Evolutionary conservation across 1,284 basidiomycete species (phyloP).

Genomic region (Cutaneotrichosporon sp.): DNA sequence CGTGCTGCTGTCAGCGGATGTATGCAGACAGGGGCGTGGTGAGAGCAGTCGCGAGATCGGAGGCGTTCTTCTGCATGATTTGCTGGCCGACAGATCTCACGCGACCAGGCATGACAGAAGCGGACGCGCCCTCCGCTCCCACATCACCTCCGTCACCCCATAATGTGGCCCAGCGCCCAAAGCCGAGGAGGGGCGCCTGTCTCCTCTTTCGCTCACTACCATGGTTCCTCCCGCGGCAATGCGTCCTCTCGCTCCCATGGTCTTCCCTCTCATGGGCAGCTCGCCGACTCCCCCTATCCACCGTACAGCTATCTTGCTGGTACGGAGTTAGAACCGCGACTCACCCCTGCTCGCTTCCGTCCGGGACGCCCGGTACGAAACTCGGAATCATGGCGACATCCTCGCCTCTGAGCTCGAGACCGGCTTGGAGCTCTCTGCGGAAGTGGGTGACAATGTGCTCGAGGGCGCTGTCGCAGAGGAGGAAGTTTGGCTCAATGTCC

Average conservation of each 20-base stretch:
- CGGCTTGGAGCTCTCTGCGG: slow-evolving; percentile 70
- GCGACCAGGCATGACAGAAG: not conserved
- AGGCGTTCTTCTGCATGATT: not conserved
- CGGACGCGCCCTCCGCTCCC: not conserved
- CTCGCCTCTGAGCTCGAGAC: slow-evolving; percentile 68
- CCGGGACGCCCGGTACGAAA: slow-evolving; percentile 84
- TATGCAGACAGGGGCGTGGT: not conserved
- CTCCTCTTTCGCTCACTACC: no score
- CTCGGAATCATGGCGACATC: slow-evolving; percentile 91
- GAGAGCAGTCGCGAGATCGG: no score
- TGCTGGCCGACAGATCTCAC: not conserved
- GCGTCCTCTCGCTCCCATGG: no score
- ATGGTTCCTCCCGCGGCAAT: no score
- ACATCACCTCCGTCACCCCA: not conserved
- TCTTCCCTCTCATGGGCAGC: not conserved
- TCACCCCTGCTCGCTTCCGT: slow-evolving; percentile 86
- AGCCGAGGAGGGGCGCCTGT: no score
- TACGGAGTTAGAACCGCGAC: slow-evolving; percentile 37
- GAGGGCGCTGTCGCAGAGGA: slow-evolving; percentile 63
- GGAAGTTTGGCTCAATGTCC: slow-evolving; percentile 66
- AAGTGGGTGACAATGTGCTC: slow-evolving; percentile 72
- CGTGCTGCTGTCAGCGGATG: slow-evolving; percentile 59
- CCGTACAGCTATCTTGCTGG: not conserved
- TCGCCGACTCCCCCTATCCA: not conserved
- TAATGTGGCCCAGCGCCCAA: no score